Percentiles rank a stretch among this genome's conserved stretches.
Conservation (phyloP, 768 basidiomycete species). For the Lyophyllum shimeji region DNA sequence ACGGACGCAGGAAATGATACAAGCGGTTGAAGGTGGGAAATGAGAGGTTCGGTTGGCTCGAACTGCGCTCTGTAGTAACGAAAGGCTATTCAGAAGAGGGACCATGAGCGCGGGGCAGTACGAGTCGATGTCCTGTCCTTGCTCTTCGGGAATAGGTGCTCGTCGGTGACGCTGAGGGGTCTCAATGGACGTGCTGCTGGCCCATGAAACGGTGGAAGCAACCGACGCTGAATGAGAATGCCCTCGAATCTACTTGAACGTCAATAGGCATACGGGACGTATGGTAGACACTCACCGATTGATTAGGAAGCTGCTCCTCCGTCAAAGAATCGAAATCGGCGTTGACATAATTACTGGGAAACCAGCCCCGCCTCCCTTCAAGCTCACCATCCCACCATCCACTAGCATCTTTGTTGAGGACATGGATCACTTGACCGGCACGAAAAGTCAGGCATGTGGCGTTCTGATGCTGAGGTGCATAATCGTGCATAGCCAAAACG, state of each 20-base stretch:
- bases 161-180: conserved; percentile 39
- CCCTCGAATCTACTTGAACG: conserved; percentile 30
- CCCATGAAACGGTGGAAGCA: conserved; percentile 55
- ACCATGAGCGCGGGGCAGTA: conserved; percentile 80
- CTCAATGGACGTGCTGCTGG: conserved; percentile 39
- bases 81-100: conserved; percentile 81
- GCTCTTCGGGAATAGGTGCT: conserved; percentile 43
- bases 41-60: conserved; percentile 74
- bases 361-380: conserved; percentile 90
- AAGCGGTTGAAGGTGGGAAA: conserved; percentile 92
- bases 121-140: conserved; percentile 51
- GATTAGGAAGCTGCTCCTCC: conserved; percentile 51
- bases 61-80: conserved; percentile 84
- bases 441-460: conserved; percentile 86
- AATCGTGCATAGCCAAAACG: conserved; percentile 93
- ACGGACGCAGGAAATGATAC: conserved; percentile 92
- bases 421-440: conserved; percentile 88
- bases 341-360: conserved; percentile 95
- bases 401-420: conserved; percentile 81
- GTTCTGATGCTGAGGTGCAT: conserved; percentile 65
- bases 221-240: conserved; percentile 54
- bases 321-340: conserved; percentile 57
- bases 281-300: conserved; percentile 36
- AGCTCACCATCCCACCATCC: conserved; percentile 99
- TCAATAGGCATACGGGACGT: conserved; percentile 4